phyloP scores from a whole-genome alignment of 768 basidiomycete genomes.

The Lepiota brunneoincarnata region DNA sequence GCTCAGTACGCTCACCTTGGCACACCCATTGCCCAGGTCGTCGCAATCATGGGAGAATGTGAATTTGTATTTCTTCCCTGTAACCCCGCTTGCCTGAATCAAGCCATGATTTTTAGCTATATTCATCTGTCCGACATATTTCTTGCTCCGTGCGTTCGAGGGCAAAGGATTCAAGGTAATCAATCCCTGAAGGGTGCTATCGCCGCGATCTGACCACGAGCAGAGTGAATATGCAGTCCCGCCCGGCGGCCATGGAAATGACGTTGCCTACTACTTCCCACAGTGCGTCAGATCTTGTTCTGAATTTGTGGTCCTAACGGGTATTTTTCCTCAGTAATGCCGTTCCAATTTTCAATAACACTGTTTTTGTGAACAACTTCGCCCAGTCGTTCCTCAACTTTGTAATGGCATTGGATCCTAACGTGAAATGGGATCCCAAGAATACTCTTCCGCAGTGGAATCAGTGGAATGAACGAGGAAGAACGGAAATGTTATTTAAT shows the following conservation, averaged over 20 bases:
- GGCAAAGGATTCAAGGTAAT: constrained; percentile 30
- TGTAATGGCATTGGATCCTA: constrained; percentile 28
- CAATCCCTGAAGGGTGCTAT: not conserved
- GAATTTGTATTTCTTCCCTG: not conserved
- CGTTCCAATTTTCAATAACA: constrained; percentile 30
- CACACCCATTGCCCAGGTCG: constrained; percentile 6
- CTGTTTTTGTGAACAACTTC: constrained; percentile 34
- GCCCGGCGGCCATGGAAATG: constrained; percentile 36
- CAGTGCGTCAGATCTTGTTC: constrained; percentile 25
- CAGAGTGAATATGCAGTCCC: constrained; percentile 43
- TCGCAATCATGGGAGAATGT: constrained; percentile 14
- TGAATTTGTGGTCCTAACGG: not conserved
- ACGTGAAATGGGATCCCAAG: constrained; percentile 21
- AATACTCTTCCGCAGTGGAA: constrained; percentile 38
- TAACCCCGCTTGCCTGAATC: not conserved
- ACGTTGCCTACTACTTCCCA: constrained; percentile 39
- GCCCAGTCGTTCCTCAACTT: constrained; percentile 36
- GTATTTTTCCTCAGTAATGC: constrained; percentile 5
- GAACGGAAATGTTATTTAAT: constrained; percentile 47
- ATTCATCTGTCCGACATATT: constrained; percentile 45
- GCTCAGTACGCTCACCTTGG: constrained; percentile 4
- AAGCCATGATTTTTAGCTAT: constrained; percentile 26
- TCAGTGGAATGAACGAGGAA: constrained; percentile 19
- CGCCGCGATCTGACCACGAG: not conserved
- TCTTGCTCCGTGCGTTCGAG: constrained; percentile 29